These are phyloP conservation scores for Umbelopsis ramanniana DNA, from an alignment of 192 early-diverging fungal genomes.

Conservation along the genomic window DNA sequence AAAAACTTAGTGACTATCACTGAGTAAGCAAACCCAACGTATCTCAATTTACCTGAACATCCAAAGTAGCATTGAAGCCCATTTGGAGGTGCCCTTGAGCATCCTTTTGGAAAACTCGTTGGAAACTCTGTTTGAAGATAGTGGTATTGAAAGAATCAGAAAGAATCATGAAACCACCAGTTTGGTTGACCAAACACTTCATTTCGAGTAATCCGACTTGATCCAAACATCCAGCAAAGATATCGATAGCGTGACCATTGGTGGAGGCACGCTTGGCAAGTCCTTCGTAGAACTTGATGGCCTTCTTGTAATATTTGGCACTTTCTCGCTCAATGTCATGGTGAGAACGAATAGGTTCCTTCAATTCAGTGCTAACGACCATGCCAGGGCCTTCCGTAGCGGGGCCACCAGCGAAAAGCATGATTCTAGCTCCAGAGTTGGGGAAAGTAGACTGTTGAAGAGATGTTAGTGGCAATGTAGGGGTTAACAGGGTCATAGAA, in stretches of 20 bases:
- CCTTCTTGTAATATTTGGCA: slow-evolving; percentile 92
- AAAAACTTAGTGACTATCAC: background rate
- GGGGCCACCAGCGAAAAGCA: slow-evolving; percentile 93
- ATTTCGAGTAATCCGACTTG: slow-evolving; percentile 98
- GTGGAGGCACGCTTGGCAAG: slow-evolving; percentile 85
- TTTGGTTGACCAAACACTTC: slow-evolving; percentile 86
- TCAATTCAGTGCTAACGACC: slow-evolving; percentile 90
- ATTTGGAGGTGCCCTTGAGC: slow-evolving; percentile 84
- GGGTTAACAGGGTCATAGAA: background rate
- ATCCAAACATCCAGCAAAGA: slow-evolving; percentile 98
- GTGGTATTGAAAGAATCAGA: slow-evolving; percentile 94
- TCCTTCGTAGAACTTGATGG: slow-evolving; percentile 92
- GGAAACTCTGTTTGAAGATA: slow-evolving; percentile 98
- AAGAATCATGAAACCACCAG: slow-evolving; percentile 93
- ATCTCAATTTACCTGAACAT: slow-evolving; percentile 75
- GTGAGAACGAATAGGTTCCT: slow-evolving; percentile 96
- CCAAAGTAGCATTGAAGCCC: slow-evolving; percentile 97
- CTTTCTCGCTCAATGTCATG: slow-evolving; percentile 97
- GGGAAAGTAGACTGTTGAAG: slow-evolving; percentile 77
- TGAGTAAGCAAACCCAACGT: background rate
- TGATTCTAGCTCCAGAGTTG: slow-evolving; percentile 89
- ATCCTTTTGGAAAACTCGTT: slow-evolving; percentile 93
- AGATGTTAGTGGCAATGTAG: background rate
- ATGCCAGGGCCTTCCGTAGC: slow-evolving; percentile 94
- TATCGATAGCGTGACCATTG: slow-evolving; percentile 91